These are phyloP conservation scores for Solanum hybrid DNA, from an alignment of 305 asterid genomes.

Conservation along the genomic window DNA sequence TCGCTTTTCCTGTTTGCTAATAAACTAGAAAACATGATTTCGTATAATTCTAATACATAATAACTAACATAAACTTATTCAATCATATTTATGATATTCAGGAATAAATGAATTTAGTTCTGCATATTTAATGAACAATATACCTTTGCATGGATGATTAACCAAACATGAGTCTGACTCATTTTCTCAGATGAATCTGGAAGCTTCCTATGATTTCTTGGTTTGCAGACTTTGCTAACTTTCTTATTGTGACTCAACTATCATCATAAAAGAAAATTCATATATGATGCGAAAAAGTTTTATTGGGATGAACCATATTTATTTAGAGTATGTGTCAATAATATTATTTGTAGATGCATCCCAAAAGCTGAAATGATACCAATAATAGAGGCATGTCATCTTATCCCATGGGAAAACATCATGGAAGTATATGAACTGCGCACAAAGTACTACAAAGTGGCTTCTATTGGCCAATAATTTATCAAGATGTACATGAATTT, in stretches of 20 bases:
- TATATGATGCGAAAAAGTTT: neutral
- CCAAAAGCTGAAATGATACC: neutral
- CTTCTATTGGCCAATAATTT: neutral
- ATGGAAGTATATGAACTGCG: neutral
- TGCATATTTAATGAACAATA: too few species aligned
- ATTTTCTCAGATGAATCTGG: neutral
- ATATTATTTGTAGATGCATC: neutral
- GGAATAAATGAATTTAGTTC: too few species aligned
- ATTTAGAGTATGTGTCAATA: neutral
- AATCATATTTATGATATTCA: too few species aligned
- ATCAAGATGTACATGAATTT: neutral
- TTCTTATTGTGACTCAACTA: neutral
- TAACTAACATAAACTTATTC: too few species aligned
- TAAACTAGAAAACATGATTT: too few species aligned
- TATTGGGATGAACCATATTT: neutral
- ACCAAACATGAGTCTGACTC: neutral
- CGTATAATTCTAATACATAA: too few species aligned
- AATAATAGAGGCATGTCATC: neutral
- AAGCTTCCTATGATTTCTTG: neutral
- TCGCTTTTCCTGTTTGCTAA: too few species aligned
- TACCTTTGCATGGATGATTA: neutral
- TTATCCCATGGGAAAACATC: neutral
- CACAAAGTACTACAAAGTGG: neutral
- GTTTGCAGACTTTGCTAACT: neutral
- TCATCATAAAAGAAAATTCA: neutral